Evolutionary conservation across 768 basidiomycete genomes (phyloP).

Genomic region (Lanmaoa rubissima): DNA sequence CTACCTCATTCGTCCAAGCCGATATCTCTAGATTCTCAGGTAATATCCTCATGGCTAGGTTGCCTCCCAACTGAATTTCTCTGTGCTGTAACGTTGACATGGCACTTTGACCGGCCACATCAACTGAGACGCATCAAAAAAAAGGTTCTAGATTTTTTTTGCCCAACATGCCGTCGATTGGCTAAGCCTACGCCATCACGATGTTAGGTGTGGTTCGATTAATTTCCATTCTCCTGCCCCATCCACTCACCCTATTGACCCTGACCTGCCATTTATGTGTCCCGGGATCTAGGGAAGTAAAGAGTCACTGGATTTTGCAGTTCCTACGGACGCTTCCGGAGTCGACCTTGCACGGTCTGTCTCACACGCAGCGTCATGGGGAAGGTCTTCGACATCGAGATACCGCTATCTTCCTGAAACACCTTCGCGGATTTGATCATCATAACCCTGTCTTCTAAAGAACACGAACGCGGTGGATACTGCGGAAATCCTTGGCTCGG

Average conservation of each 20-base stretch:
- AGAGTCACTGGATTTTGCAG: neutral
- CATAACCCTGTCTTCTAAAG: neutral
- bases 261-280: neutral
- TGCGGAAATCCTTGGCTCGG: neutral
- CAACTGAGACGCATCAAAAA: neutral
- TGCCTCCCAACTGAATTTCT: neutral
- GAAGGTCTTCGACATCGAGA: neutral
- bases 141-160: neutral
- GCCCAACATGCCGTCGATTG: neutral
- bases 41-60: neutral
- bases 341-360: neutral
- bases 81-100: conserved; percentile 1
- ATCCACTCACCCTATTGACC: neutral
- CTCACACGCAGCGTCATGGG: neutral
- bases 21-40: neutral
- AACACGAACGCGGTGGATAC: neutral
- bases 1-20: neutral
- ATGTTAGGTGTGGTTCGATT: neutral
- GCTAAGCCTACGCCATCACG: neutral
- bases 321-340: neutral
- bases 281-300: neutral
- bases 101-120: neutral
- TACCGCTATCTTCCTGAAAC: neutral
- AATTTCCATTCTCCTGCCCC: neutral
- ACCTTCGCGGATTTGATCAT: neutral